Evolutionary conservation across 495 filamentous ascomycete species (phyloP).

Genomic region (Neurospora sp.): DNA sequence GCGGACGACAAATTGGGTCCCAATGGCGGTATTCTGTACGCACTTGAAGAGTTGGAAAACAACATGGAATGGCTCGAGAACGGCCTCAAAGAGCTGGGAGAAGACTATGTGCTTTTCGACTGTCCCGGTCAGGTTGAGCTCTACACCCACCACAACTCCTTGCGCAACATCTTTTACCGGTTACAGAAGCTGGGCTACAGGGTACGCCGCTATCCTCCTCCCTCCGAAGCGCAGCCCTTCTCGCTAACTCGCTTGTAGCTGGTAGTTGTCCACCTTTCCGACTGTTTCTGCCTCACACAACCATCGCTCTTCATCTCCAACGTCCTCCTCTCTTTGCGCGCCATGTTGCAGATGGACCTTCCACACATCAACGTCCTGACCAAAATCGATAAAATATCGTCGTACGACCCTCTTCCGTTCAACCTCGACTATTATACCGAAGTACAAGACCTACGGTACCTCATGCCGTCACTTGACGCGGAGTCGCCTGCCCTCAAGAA

Average conservation of each 20-base stretch:
- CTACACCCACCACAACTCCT: slow-evolving; percentile 83
- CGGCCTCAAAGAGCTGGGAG: slow-evolving; percentile 62
- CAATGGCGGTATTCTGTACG: slow-evolving; percentile 86
- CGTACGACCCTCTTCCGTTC: slow-evolving; percentile 76
- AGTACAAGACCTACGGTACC: slow-evolving; percentile 82
- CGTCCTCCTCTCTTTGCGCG: slow-evolving; percentile 79
- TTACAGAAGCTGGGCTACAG: slow-evolving; percentile 88
- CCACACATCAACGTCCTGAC: slow-evolving; percentile 92
- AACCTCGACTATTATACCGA: slow-evolving; percentile 96
- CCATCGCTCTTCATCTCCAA: slow-evolving; percentile 93
- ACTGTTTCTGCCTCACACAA: slow-evolving; percentile 81
- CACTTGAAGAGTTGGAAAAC: slow-evolving; percentile 86
- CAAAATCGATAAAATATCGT: slow-evolving; percentile 82
- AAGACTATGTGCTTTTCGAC: slow-evolving; percentile 92
- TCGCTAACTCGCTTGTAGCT: slow-evolving; percentile 44
- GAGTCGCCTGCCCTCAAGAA: slow-evolving; percentile 45
- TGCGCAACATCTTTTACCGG: slow-evolving; percentile 82
- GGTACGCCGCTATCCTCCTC: slow-evolving; percentile 39
- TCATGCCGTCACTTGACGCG: slow-evolving; percentile 65
- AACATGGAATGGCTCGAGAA: slow-evolving; percentile 86
- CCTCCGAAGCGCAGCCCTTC: neutral
- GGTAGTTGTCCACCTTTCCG: slow-evolving; percentile 80
- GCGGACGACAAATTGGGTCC: slow-evolving; percentile 81
- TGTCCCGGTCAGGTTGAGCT: slow-evolving; percentile 95
- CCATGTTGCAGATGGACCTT: slow-evolving; percentile 96